Evolutionary conservation across 345 rosid species (phyloP).

Genomic region (Populus ilicifolia): DNA sequence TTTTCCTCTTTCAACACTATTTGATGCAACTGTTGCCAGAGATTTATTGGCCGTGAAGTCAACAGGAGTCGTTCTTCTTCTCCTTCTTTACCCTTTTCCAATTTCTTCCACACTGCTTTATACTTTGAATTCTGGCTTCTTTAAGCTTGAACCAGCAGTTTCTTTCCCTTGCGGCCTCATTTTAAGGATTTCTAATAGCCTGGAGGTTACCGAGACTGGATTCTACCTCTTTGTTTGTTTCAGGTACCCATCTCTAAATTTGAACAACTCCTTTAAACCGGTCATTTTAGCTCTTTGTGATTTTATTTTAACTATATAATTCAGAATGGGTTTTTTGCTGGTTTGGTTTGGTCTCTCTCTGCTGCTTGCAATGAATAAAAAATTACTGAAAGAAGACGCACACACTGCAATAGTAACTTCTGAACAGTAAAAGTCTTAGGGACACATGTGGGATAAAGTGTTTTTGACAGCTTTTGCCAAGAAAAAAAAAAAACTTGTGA

Average conservation of each 20-base stretch:
- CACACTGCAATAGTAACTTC: not conserved
- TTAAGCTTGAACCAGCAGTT: conserved; percentile 1
- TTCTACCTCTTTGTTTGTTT: conserved; percentile 24
- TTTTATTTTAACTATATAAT: not conserved
- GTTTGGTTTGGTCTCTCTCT: not conserved
- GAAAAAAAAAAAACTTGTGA: not conserved
- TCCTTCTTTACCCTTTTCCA: not conserved
- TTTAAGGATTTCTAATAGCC: conserved; percentile 16
- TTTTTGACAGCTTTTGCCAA: conserved; percentile 16
- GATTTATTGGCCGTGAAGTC: conserved; percentile 16
- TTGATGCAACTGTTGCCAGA: conserved; percentile 10
- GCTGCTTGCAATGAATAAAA: not conserved
- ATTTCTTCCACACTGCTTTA: not conserved
- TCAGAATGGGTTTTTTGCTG: not conserved
- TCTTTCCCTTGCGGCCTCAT: not conserved
- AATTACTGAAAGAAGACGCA: not conserved
- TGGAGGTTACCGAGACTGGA: conserved; percentile 14
- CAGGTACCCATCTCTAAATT: conserved; percentile 29
- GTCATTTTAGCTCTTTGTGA: not conserved
- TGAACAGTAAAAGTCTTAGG: conserved; percentile 1
- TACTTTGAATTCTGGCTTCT: conserved; percentile 11
- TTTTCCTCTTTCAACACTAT: not conserved
- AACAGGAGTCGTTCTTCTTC: conserved; percentile 8
- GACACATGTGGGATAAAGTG: conserved; percentile 15
- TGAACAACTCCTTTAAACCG: not conserved